Evolutionary conservation across 2,329 filamentous ascomycete genomes (phyloP).

Genomic region (Huntiella savannae): DNA sequence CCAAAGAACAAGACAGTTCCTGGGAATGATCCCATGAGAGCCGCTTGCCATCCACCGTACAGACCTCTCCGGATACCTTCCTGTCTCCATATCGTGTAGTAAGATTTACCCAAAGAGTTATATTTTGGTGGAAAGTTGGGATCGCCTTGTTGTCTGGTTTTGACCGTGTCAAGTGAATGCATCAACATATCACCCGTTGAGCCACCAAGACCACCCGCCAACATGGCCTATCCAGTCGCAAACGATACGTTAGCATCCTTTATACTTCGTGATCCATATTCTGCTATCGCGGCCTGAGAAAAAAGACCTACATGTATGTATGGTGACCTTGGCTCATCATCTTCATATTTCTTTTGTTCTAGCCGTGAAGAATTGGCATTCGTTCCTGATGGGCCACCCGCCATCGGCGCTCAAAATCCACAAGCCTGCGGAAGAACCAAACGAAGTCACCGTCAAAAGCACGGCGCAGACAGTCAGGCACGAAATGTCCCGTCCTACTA

Average conservation of each 20-base stretch:
- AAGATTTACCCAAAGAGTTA: conserved; percentile 72
- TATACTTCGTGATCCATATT: not conserved
- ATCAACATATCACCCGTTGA: conserved; percentile 92
- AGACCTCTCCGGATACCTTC: conserved; percentile 73
- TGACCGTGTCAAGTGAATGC: conserved; percentile 97
- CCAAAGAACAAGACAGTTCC: conserved; percentile 93
- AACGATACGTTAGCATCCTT: not conserved
- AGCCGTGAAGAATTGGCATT: conserved; percentile 6
- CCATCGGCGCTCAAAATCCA: conserved; percentile 2
- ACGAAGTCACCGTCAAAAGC: no score
- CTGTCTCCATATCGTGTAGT: conserved; percentile 81
- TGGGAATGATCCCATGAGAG: conserved; percentile 77
- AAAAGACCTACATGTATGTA: conserved; percentile 23
- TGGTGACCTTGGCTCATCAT: conserved; percentile 25
- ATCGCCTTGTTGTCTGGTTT: conserved; percentile 93
- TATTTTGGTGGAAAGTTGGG: conserved; percentile 87
- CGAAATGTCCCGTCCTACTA: no score
- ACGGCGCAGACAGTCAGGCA: no score
- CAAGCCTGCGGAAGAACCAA: not conserved
- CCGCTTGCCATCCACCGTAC: conserved; percentile 85
- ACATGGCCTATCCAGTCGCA: conserved; percentile 49
- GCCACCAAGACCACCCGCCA: conserved; percentile 83
- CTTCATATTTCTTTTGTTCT: conserved; percentile 16
- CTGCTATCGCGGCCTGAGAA: not conserved
- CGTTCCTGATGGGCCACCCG: not conserved